Conservation (phyloP, 805 yeast species). For the Nakazawaea molendinolei region DNA sequence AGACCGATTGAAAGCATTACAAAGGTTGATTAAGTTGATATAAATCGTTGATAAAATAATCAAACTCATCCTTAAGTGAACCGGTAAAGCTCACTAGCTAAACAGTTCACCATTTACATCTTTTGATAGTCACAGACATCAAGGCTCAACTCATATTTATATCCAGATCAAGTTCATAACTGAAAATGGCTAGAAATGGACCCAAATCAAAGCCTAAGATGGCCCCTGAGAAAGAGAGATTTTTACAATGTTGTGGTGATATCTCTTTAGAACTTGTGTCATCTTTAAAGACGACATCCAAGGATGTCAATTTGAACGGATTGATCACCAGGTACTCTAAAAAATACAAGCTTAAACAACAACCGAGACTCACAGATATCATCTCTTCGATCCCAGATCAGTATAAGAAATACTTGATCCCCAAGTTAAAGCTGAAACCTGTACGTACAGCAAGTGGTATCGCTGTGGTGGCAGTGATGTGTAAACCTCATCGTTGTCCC, state of each 20-base stretch:
- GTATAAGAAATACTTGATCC: conserved; percentile 82
- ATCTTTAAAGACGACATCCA: conserved; percentile 58
- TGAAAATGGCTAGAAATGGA: too few species aligned
- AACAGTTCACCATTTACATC: too few species aligned
- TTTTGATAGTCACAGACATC: too few species aligned
- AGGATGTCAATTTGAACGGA: conserved; percentile 86
- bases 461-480: conserved; percentile 99
- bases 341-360: conserved; percentile 84
- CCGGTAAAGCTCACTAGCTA: too few species aligned
- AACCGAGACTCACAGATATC: conserved; percentile 92
- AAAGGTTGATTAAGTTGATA: too few species aligned
- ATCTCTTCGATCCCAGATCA: conserved; percentile 95
- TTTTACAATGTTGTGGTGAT: conserved; percentile 88
- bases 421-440: conserved; percentile 96
- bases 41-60: too few species aligned
- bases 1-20: too few species aligned
- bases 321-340: conserved; percentile 79
- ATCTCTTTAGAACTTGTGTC: conserved; percentile 80
- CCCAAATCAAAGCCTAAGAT: conserved; percentile 52
- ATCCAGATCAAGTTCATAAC: too few species aligned
- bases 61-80: too few species aligned
- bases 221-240: conserved; percentile 90
- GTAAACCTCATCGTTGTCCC: conserved; percentile 98
- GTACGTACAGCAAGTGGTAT: conserved; percentile 98
- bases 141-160: too few species aligned